Conservation (phyloP, 345 rosid species). For the Linum lewisii region DNA sequence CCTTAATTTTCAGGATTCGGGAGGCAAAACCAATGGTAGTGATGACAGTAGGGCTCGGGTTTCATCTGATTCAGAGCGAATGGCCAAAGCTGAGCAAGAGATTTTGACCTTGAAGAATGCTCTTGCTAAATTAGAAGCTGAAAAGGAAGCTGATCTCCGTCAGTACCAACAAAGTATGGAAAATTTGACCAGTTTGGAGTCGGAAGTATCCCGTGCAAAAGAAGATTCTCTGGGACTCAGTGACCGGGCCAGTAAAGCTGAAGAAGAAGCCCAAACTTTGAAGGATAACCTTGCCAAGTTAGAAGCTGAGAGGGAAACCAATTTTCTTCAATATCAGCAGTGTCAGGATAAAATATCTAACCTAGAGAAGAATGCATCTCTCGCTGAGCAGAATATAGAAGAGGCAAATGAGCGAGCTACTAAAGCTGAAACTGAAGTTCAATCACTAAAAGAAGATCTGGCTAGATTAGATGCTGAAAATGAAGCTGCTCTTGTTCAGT, state of each 20-base stretch:
- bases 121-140: slow-evolving; percentile 77
- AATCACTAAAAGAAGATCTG: slow-evolving; percentile 46
- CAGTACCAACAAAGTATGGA: slow-evolving; percentile 71
- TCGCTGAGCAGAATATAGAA: slow-evolving; percentile 44
- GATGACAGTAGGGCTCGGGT: slow-evolving; percentile 31
- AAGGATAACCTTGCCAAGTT: slow-evolving; percentile 50
- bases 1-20: slow-evolving; percentile 56
- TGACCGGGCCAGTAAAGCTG: slow-evolving; percentile 68
- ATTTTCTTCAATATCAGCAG: slow-evolving; percentile 57
- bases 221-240: slow-evolving; percentile 48
- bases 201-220: slow-evolving; percentile 56
- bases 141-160: slow-evolving; percentile 66
- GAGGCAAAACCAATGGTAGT: slow-evolving; percentile 22
- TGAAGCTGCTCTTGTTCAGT: slow-evolving; percentile 46
- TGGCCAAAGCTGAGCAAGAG: slow-evolving; percentile 64
- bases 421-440: slow-evolving; percentile 51
- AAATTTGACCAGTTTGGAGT: slow-evolving; percentile 59
- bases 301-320: slow-evolving; percentile 53
- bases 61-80: slow-evolving; percentile 50
- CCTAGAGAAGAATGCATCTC: slow-evolving; percentile 43
- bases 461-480: slow-evolving; percentile 54
- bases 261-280: slow-evolving; percentile 61
- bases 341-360: slow-evolving; percentile 57
- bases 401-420: slow-evolving; percentile 53
- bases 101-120: slow-evolving; percentile 60